These are phyloP conservation scores for Alternaria incomplexa DNA, from an alignment of 2,329 filamentous ascomycete genomes.

Conservation along the genomic window DNA sequence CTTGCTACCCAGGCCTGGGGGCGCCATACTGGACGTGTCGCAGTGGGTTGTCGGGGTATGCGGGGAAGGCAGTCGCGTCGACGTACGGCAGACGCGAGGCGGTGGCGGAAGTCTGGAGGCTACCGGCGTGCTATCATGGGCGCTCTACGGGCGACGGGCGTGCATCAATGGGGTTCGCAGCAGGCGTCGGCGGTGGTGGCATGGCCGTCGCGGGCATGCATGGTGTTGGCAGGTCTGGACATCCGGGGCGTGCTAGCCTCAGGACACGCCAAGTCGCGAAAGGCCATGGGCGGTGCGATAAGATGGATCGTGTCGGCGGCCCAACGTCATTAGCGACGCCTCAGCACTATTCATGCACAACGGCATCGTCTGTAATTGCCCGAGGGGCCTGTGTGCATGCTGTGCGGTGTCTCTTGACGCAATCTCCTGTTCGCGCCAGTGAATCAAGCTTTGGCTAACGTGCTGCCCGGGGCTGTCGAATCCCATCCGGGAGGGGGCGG, in stretches of 20 bases:
- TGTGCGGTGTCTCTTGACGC: not conserved
- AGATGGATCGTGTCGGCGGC: not conserved
- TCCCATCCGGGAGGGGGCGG: slow-evolving; percentile 2
- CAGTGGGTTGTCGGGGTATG: slow-evolving; percentile 9
- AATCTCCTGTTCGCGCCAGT: slow-evolving; percentile 7
- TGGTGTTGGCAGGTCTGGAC: not conserved
- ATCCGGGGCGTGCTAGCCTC: not conserved
- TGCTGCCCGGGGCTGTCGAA: slow-evolving; percentile 11
- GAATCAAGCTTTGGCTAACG: slow-evolving; percentile 36
- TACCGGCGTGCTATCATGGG: not conserved
- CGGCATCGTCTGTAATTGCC: not conserved
- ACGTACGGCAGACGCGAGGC: not conserved
- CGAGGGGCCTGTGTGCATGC: not conserved
- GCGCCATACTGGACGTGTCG: slow-evolving; percentile 36
- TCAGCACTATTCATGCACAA: not conserved
- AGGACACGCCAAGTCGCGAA: not conserved
- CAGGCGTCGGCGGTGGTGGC: not conserved
- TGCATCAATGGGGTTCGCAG: not conserved
- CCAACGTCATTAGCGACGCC: not conserved
- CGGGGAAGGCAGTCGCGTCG: slow-evolving; percentile 15
- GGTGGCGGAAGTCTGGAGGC: not conserved
- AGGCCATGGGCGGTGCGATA: not conserved
- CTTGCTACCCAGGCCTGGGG: slow-evolving; percentile 44
- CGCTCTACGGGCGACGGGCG: not conserved
- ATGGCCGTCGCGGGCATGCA: not conserved